Percentiles rank a stretch among this genome's conserved stretches.
These are phyloP conservation scores for Ehretia macrophylla DNA, from an alignment of 257 asterid genomes.

Conservation along the genomic window DNA sequence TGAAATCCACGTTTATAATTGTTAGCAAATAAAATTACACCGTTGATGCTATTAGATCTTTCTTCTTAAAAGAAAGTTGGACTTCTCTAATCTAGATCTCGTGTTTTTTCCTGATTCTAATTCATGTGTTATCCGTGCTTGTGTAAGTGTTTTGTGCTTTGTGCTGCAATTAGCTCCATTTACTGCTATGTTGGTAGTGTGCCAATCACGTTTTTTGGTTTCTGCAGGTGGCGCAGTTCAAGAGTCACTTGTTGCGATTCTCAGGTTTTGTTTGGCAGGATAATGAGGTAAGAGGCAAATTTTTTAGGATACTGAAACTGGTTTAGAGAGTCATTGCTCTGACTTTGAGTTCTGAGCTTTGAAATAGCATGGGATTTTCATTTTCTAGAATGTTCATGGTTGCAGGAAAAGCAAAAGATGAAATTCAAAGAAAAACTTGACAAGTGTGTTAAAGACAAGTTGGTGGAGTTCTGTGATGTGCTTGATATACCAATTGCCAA, in stretches of 20 bases:
- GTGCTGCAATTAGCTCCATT: too few species aligned
- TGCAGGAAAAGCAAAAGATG: constrained; percentile 58
- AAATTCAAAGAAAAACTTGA: constrained; percentile 57
- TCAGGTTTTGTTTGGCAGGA: constrained; percentile 70
- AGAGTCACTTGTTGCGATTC: constrained; percentile 49
- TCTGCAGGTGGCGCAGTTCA: constrained; percentile 54
- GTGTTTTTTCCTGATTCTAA: not conserved
- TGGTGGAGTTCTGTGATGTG: constrained; percentile 50
- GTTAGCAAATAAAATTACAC: too few species aligned
- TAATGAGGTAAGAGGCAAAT: constrained; percentile 42
- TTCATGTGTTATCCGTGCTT: not conserved
- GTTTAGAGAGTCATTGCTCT: not conserved
- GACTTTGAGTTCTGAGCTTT: not conserved
- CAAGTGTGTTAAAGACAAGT: constrained; percentile 60
- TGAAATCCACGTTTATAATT: too few species aligned
- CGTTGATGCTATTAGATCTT: too few species aligned
- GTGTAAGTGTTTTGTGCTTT: not conserved
- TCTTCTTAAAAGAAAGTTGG: too few species aligned
- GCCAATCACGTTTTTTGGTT: not conserved
- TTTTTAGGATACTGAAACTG: not conserved
- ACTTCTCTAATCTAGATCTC: not conserved
- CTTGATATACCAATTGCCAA: constrained; percentile 54
- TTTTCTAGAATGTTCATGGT: not conserved
- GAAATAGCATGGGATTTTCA: not conserved
- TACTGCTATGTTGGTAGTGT: too few species aligned